phyloP scores from a whole-genome alignment of 768 basidiomycete species.

The Suillus decipiens region DNA sequence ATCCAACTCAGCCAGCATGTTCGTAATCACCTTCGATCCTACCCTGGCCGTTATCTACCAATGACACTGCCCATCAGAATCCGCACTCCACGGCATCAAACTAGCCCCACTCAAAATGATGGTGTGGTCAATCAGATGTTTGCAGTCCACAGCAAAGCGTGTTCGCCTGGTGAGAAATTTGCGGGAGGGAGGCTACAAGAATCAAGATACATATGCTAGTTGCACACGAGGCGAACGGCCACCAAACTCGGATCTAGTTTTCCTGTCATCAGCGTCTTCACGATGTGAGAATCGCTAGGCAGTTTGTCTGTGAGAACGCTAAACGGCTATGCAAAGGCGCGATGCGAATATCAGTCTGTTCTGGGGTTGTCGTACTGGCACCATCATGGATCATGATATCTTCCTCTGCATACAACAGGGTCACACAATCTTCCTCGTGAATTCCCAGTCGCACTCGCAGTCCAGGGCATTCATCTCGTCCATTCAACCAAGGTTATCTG shows the following conservation, averaged over 20 bases:
- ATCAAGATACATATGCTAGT: slow-evolving; percentile 42
- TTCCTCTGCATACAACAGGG: slow-evolving; percentile 8
- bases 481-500: slow-evolving; percentile 77
- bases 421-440: slow-evolving; percentile 25
- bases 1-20: neutral
- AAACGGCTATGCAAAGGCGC: slow-evolving; percentile 39
- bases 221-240: slow-evolving; percentile 40
- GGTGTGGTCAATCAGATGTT: slow-evolving; percentile 34
- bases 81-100: neutral
- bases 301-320: slow-evolving; percentile 38
- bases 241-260: slow-evolving; percentile 32
- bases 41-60: neutral
- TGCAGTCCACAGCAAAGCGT: slow-evolving; percentile 33
- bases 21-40: neutral
- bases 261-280: slow-evolving; percentile 41
- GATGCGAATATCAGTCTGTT: slow-evolving; percentile 34
- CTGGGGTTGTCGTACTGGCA: slow-evolving; percentile 15
- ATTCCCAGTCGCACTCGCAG: slow-evolving; percentile 61
- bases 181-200: too few relatives aligned
- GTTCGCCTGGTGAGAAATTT: slow-evolving; percentile 25
- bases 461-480: slow-evolving; percentile 70
- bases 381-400: slow-evolving; percentile 12
- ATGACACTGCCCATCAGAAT: neutral
- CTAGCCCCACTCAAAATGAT: neutral
- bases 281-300: slow-evolving; percentile 38